Evolutionary conservation across 495 filamentous ascomycete genomes (phyloP), one percentile per base, ranked within the genome.

Genomic region (Penicillium cinerascens): DNA sequence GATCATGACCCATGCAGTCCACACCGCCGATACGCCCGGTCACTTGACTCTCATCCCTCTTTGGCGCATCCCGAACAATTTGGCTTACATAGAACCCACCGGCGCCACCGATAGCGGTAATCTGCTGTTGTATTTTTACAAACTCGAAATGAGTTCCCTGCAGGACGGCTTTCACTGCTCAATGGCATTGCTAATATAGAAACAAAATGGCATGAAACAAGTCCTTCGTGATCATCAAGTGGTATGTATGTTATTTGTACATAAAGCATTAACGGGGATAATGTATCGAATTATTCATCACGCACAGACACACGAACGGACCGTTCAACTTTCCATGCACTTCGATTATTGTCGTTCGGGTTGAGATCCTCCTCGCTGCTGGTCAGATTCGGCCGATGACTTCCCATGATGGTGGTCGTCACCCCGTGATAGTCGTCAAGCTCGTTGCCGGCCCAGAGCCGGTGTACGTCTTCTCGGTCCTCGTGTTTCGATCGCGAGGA

Each of bases 341-440:
- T 15, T 3, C 13, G 40, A n/a, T 20, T 29, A n/a, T 26, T 10
- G 18, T 11, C 7, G 15, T 52, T 21, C 5, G 57, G 58, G 38
- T 53, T 63, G 2, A 69, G 41, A 33, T 64, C 52, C 22, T 69
- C 66, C 13, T 62, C 61, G 40, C 63, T 67, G 21, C 47, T 60
- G 9, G 4, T 43, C 9, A 47, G 47, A 11, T 49, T 47, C 1
- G 49, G 53, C 15, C 42, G 40, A 9, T 46, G 39, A 2, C 42
- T 48, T 9, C 63, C 56, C 58, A 66, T 60, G 44, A 68, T 63
- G 3, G 63, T 68, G 8, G 66, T 66, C 5, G 60, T 66, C 9
- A 64, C 48, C 9, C 55, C 60, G 23, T 64, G 55, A 27, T 52
- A 58, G 8, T 67, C 61, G n/a, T 63, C 58, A 4, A 44, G 17